Percentiles rank a stretch among this genome's conserved stretches.
phyloP scores from a whole-genome alignment of 2,329 filamentous ascomycete genomes.

The Alternaria brassicae region DNA sequence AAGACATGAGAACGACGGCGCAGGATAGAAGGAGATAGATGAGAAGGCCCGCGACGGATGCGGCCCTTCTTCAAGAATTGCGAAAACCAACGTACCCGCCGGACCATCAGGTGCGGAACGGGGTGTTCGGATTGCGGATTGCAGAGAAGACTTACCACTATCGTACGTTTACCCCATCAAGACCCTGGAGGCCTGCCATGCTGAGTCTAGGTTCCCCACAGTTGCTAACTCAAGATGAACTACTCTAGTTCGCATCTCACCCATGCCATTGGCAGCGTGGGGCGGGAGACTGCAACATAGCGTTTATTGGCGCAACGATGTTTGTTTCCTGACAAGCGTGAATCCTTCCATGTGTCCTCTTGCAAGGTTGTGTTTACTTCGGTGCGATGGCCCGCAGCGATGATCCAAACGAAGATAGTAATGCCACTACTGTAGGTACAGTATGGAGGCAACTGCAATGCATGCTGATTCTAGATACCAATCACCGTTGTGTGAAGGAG shows the following conservation, averaged over 20 bases:
- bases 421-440: background rate
- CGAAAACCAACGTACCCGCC: background rate
- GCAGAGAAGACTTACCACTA: background rate
- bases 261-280: background rate
- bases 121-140: background rate
- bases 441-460: background rate
- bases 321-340: constrained; percentile 1
- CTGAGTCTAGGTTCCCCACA: constrained; percentile 5
- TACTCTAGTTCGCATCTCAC: background rate
- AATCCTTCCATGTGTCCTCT: constrained; percentile 7
- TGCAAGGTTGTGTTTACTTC: constrained; percentile 1
- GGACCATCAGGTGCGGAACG: background rate
- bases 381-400: background rate
- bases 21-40: background rate
- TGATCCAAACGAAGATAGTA: background rate
- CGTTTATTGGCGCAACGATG: constrained; percentile 4
- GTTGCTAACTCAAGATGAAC: background rate
- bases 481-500: background rate
- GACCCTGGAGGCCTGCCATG: background rate
- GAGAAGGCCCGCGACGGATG: background rate
- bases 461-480: background rate
- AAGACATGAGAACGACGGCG: background rate
- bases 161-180: constrained; percentile 1
- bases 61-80: background rate
- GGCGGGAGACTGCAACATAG: background rate